A percentile compares a stretch with the other conserved stretches of the same genome.
These are phyloP conservation scores for Hymenoscyphus salicellus DNA, from an alignment of 2,329 filamentous ascomycete genomes.

Conservation along the genomic window DNA sequence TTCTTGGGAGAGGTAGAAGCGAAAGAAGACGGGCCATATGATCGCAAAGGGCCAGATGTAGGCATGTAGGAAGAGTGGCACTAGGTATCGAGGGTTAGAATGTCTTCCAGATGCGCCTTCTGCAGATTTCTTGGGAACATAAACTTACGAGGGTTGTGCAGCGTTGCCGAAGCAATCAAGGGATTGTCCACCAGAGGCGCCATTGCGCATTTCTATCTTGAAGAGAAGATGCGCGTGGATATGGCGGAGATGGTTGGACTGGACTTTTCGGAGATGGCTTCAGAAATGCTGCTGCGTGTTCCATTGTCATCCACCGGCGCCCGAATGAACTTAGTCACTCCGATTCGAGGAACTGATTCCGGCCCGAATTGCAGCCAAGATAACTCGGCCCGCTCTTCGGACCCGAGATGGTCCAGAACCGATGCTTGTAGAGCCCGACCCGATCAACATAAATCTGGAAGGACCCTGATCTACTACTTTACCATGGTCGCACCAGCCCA, in stretches of 20 bases:
- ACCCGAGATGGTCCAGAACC: no score
- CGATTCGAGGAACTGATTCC: no score
- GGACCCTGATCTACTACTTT: background rate
- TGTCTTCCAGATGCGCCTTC: background rate
- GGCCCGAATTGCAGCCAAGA: background rate
- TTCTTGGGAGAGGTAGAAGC: slow-evolving; percentile 77
- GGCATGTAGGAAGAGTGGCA: slow-evolving; percentile 74
- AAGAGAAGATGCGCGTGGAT: slow-evolving; percentile 22
- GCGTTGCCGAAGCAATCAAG: slow-evolving; percentile 82
- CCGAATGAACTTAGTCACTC: no score
- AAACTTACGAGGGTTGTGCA: slow-evolving; percentile 68
- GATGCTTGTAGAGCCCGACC: no score
- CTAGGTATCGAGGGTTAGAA: slow-evolving; percentile 22
- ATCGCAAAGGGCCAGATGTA: slow-evolving; percentile 93
- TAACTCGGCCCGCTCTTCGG: no score
- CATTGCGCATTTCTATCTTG: slow-evolving; percentile 45
- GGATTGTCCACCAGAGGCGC: slow-evolving; percentile 84
- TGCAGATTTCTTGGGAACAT: background rate
- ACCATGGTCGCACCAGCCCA: background rate
- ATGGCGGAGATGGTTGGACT: slow-evolving; percentile 8
- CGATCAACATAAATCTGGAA: background rate
- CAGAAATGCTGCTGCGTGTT: background rate
- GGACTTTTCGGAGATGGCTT: background rate
- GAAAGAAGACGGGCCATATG: slow-evolving; percentile 87
- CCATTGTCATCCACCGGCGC: no score